Base-by-base conservation (phyloP, 805 yeast species). In the Geotrichum ghanense region DNA sequence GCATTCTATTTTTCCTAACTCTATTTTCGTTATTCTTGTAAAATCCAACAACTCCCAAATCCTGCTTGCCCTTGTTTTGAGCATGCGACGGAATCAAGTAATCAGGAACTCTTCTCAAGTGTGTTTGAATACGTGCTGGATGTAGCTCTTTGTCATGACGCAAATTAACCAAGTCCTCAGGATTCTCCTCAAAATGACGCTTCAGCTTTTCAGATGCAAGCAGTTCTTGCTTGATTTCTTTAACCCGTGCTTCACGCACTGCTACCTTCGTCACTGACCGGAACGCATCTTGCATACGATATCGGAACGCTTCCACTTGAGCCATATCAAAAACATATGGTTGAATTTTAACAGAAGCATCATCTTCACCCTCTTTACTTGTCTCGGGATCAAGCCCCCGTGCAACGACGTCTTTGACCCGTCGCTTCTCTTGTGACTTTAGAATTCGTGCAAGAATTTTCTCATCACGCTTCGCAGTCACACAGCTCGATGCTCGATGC, bases 241-340 rank as follows among this genome's bases (percentile, higher is more conserved):
- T 83, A 48, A 88, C 75, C 58, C 97, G 76, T 1, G 97, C 97
- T 59, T 92, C 97, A 65, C 97, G 79, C 22, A 92, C 78, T 0
- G 95, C 84, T 7, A 83, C 81, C 48, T 78, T 78, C 0, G 98
- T 92, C 21, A 92, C 95, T 0, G 97, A 84, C 67, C 97, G 77
- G 68, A 90, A 92, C 0, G 95, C 96, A 67, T 92, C 98, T 58
- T 92, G 97, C 69, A 87, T 80, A 73, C 98, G 80, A 65, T 92
- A 92, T 58, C 97, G 78, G 75, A 92, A 92, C 21, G 92, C 92
- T 60, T 92, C 95, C 47, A 92, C 85, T 64, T 92, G 97, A 49
- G 77, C 77, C 76, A 81, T 78, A 61, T 92, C 95, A 62, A 92
- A 92, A 50, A 83, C 82, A 59, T 90, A 92, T 7, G 97, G 97